These are phyloP conservation scores for Linaria vulgaris DNA, from an alignment of 257 asterid species.

Conservation along the genomic window DNA sequence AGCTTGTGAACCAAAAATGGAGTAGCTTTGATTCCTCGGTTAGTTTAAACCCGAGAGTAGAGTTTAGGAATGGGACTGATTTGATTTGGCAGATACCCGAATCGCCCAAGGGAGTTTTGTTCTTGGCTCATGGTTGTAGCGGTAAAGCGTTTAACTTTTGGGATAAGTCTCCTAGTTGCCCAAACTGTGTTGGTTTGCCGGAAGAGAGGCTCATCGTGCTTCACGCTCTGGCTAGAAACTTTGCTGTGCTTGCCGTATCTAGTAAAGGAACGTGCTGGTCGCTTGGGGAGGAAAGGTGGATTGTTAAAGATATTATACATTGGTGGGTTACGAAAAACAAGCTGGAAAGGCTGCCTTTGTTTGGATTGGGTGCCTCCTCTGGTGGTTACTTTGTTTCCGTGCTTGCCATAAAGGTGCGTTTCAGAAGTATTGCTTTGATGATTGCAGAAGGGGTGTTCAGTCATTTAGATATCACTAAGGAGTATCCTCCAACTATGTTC, in stretches of 20 bases:
- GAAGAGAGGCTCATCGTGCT: slow-evolving; percentile 87
- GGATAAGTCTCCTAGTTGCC: slow-evolving; percentile 81
- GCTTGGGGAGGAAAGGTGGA: slow-evolving; percentile 55
- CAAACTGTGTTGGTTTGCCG: slow-evolving; percentile 78
- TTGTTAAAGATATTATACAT: slow-evolving; percentile 53
- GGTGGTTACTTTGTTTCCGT: slow-evolving; percentile 92
- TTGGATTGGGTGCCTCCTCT: slow-evolving; percentile 91
- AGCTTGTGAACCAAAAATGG: slow-evolving; percentile 41
- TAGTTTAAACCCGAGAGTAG: slow-evolving; percentile 56
- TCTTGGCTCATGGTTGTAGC: slow-evolving; percentile 91
- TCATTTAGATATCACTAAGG: slow-evolving; percentile 45
- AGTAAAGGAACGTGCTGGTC: slow-evolving; percentile 87
- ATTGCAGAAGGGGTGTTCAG: slow-evolving; percentile 85
- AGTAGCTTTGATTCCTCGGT: slow-evolving; percentile 54
- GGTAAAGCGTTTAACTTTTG: slow-evolving; percentile 88
- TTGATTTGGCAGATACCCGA: slow-evolving; percentile 81
- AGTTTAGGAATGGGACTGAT: slow-evolving; percentile 62
- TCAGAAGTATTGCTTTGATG: slow-evolving; percentile 64
- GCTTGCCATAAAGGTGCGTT: slow-evolving; percentile 55
- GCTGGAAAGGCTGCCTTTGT: slow-evolving; percentile 62
- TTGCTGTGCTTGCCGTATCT: slow-evolving; percentile 76
- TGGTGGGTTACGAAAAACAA: slow-evolving; percentile 63
- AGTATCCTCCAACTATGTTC: slow-evolving; percentile 80
- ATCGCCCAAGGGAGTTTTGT: slow-evolving; percentile 76
- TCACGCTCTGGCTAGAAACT: slow-evolving; percentile 73